These are phyloP conservation scores for Starmerella tilneyi DNA, from an alignment of 805 yeast genomes.

Conservation along the genomic window DNA sequence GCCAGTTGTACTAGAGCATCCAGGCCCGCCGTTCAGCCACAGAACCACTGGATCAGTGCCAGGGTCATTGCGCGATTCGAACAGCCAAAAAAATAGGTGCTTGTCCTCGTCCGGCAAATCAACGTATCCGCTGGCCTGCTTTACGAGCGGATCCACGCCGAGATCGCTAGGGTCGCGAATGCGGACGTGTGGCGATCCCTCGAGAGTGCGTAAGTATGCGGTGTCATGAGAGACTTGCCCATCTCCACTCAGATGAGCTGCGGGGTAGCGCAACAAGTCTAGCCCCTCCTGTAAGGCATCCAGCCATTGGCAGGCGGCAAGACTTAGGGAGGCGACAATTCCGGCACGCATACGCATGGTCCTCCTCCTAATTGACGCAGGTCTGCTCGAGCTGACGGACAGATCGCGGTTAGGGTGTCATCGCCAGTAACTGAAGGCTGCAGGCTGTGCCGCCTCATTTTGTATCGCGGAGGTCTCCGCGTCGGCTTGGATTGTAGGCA, in stretches of 20 bases:
- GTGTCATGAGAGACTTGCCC: neutral
- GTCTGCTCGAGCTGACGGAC: conserved; percentile 1
- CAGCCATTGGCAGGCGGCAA: conserved; percentile 1
- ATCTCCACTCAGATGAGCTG: neutral
- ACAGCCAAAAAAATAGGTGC: conserved; percentile 86
- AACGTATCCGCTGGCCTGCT: conserved; percentile 63
- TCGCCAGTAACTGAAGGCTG: too few species aligned
- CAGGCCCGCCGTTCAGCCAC: conserved; percentile 95
- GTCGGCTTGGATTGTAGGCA: too few species aligned
- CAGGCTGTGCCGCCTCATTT: too few species aligned
- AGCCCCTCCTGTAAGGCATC: conserved; percentile 1
- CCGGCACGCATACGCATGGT: neutral
- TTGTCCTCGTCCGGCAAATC: conserved; percentile 55
- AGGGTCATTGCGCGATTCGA: conserved; percentile 86
- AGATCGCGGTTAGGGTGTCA: too few species aligned
- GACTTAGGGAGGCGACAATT: neutral
- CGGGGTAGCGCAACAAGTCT: neutral
- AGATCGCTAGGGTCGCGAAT: conserved; percentile 8
- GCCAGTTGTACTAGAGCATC: conserved; percentile 83
- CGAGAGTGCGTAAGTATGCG: neutral
- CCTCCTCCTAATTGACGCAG: neutral
- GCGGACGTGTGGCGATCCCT: conserved; percentile 1
- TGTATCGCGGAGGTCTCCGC: too few species aligned
- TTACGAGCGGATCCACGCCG: conserved; percentile 39
- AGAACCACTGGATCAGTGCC: conserved; percentile 71